Evolutionary conservation across 257 asterid species (phyloP), one percentile per base, ranked within the genome.

Genomic region (Salvia rosmarinus): DNA sequence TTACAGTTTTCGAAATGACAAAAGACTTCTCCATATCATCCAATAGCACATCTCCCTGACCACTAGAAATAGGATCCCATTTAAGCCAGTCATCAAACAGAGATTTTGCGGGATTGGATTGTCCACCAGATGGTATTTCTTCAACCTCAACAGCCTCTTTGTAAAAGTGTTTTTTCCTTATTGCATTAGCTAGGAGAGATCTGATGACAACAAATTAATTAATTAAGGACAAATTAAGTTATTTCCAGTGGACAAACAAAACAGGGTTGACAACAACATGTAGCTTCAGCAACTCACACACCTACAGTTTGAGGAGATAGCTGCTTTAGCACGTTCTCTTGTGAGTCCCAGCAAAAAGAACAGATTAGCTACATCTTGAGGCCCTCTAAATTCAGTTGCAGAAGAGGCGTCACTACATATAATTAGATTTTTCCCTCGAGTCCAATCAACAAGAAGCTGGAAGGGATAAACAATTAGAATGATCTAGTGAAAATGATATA

Each of bases 1-100:
- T 67, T 63, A 62, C 80, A 20, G 72, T 76, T 69, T 75, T 71
- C 74, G 87, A 72, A 72, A 30, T 71, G 54, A 88, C 77, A 75
- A 89, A 95, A 76, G 85, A 81, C 84, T 83, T 91, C 78, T 86
- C 89, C 75, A 92, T 82, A 82, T 91, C 98, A 60, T 90, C 98
- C 74, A 95, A 78, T 60, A 81, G 77, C 75, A 91, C 71, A 82
- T 91, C 99, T 28, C 97, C 99, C 67, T 86, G 95, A n/a, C 96
- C 98, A 78, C 96, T 91, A 49, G 97, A 91, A 47, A 95, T 83
- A 74, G 96, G 98, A 78, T 95, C 96, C 97, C 98, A 91, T 23
- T 82, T 85, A 68, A 86, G 90, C 95, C 93, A 91, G 65, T 88
- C 99, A 40, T 81, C 81, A 68, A 81, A 76, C 40, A 63, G 63